Evolutionary conservation across 805 yeast genomes (phyloP).

Genomic region (Wickerhamomyces canadensis): DNA sequence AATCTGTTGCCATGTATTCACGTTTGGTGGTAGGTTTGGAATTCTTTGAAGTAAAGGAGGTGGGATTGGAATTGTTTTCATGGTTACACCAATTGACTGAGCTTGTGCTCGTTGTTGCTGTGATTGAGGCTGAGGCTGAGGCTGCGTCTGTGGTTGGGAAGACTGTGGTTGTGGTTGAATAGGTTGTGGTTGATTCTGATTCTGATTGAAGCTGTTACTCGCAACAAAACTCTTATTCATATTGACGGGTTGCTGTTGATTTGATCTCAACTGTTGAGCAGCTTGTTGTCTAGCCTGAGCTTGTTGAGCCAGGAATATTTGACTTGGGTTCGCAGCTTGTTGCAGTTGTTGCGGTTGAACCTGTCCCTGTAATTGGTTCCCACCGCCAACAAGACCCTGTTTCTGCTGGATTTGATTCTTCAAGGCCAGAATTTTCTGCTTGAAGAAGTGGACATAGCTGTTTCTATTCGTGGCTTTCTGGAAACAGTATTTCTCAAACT

Average conservation of each 20-base stretch:
- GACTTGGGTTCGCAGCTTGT: conserved; percentile 23
- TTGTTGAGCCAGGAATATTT: conserved; percentile 39
- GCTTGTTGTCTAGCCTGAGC: conserved; percentile 46
- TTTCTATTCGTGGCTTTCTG: conserved; percentile 51
- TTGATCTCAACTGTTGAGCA: conserved; percentile 36
- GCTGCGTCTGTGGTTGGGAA: not conserved
- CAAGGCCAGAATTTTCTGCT: conserved; percentile 21
- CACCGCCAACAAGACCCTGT: conserved; percentile 27
- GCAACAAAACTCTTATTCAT: conserved; percentile 4
- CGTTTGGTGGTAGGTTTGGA: conserved; percentile 73
- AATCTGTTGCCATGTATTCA: conserved; percentile 77
- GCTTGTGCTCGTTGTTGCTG: conserved; percentile 3
- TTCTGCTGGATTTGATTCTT: conserved; percentile 24
- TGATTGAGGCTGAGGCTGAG: conserved; percentile 5
- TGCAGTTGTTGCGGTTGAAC: conserved; percentile 23
- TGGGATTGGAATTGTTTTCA: conserved; percentile 71
- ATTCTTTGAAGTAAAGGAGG: conserved; percentile 55
- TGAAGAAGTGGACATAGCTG: conserved; percentile 47
- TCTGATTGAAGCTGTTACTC: conserved; percentile 7
- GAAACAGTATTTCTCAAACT: conserved; percentile 63
- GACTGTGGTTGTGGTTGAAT: not conserved
- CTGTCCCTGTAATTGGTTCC: too few species aligned
- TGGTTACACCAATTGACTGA: conserved; percentile 32
- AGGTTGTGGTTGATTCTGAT: conserved; percentile 29
- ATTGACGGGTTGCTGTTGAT: conserved; percentile 6